phyloP scores from a whole-genome alignment of 1,284 basidiomycete species.

The Volvariella volvacea region DNA sequence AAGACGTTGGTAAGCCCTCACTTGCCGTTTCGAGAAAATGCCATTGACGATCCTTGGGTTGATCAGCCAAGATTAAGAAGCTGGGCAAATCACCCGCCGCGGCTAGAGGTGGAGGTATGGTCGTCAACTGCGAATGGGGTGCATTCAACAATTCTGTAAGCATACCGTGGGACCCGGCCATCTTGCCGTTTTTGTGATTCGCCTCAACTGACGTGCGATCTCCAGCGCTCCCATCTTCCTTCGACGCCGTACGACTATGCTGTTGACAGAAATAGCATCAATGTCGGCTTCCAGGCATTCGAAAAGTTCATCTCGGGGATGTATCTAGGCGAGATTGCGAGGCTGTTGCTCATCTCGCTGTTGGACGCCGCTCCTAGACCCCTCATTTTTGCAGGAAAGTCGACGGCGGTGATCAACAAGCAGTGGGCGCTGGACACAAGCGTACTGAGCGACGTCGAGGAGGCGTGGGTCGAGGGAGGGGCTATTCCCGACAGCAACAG shows the following conservation, averaged over 20 bases:
- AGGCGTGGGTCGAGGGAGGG: slow-evolving; percentile 52
- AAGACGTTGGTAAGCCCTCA: slow-evolving; percentile 53
- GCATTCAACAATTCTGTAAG: slow-evolving; percentile 86
- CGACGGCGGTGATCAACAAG: slow-evolving; percentile 67
- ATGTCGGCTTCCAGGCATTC: slow-evolving; percentile 89
- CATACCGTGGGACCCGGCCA: slow-evolving; percentile 7
- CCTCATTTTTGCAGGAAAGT: slow-evolving; percentile 77
- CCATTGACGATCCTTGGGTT: neutral
- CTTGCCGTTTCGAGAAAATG: neutral
- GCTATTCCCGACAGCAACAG: slow-evolving; percentile 8
- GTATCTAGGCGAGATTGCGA: slow-evolving; percentile 94
- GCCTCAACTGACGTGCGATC: slow-evolving; percentile 2
- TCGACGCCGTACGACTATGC: slow-evolving; percentile 92
- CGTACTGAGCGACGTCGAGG: slow-evolving; percentile 85
- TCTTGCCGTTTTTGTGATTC: slow-evolving; percentile 2
- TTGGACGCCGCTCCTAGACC: slow-evolving; percentile 73
- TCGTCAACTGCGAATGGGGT: slow-evolving; percentile 98
- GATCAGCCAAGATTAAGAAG: slow-evolving; percentile 71
- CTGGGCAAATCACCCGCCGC: slow-evolving; percentile 57
- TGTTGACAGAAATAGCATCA: slow-evolving; percentile 90
- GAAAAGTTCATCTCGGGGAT: slow-evolving; percentile 99
- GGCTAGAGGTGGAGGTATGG: slow-evolving; percentile 72
- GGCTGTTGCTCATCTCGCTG: slow-evolving; percentile 81
- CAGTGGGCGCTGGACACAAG: slow-evolving; percentile 95
- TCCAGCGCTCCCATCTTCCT: slow-evolving; percentile 78